Percentiles rank a stretch among this genome's conserved stretches.
phyloP scores from a whole-genome alignment of 768 basidiomycete species.

The Hysterangium stoloniferum region DNA sequence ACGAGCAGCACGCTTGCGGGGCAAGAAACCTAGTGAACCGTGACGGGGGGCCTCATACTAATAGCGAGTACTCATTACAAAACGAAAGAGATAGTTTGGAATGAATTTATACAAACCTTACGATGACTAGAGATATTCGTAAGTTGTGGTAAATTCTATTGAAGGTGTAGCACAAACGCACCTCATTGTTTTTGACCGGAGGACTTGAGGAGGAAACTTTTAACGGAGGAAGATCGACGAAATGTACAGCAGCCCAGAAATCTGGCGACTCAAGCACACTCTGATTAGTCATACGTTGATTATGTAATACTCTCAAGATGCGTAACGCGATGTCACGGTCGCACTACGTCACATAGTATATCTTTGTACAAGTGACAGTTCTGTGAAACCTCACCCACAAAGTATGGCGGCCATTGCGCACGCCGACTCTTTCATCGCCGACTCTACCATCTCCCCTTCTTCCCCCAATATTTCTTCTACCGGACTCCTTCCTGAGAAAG shows the following conservation, averaged over 20 bases:
- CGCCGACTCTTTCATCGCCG: slow-evolving; percentile 4
- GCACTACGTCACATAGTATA: neutral
- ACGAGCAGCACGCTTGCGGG: slow-evolving; percentile 92
- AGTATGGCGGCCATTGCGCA: slow-evolving; percentile 2
- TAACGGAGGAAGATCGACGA: neutral
- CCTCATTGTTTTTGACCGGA: slow-evolving; percentile 10
- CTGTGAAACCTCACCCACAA: neutral
- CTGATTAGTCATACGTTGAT: neutral
- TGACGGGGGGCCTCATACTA: slow-evolving; percentile 98
- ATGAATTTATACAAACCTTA: slow-evolving; percentile 49
- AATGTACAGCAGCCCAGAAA: slow-evolving; percentile 8
- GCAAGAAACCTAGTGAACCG: slow-evolving; percentile 95
- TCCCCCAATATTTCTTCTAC: neutral
- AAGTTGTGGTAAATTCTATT: neutral
- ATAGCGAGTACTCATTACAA: slow-evolving; percentile 12
- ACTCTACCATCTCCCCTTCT: slow-evolving; percentile 7
- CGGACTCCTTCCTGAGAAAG: neutral
- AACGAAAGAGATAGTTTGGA: slow-evolving; percentile 2
- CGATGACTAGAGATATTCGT: slow-evolving; percentile 68
- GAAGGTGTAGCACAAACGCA: neutral
- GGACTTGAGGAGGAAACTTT: slow-evolving; percentile 1
- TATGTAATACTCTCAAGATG: neutral
- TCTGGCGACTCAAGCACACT: slow-evolving; percentile 1
- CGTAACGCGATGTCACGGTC: slow-evolving; percentile 11
- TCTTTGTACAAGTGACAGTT: neutral